Evolutionary conservation across 371 early-diverging fungal species (phyloP), one percentile per base, ranked within the genome.

Genomic region (Syncephalastrum racemosum): DNA sequence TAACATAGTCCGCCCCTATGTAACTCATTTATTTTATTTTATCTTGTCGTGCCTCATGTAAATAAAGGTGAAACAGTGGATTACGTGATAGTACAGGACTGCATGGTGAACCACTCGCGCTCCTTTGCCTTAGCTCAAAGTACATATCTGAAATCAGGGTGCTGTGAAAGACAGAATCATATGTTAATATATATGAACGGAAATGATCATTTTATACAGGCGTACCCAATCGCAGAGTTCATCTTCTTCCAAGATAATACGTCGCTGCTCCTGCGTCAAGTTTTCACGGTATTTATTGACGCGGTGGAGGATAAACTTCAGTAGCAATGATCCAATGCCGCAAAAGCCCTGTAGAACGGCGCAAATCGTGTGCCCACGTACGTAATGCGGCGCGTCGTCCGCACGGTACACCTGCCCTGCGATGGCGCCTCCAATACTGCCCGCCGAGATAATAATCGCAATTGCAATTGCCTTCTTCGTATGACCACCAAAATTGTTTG

Each of bases 231-330:
- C 36, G 12, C 36, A 31, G 10, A 31, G 10, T 10, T 31, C 36
- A 12, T 31, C 36, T 12, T 31, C 10, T 12, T 31, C 36, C 36
- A 31, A 31, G 36, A 54, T 25, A 10, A 42, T 19, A 14, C 42
- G 46, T 19, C 46, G 42, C 12, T 54, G 44, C 24, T 54, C 54
- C 15, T 54, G 42, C 2, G 54, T 31, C 54, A 54, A 45, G 15
- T 23, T 13, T 18, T 16, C 27, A 6, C 54, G 54, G 12, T 46
- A 27, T 15, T 54, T 54, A 22, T 54, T 54, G 50, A 40, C 54
- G 39, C 15, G 51, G n/a, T 50, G 57, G 48, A 19, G 40, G 15
- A 53, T 54, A 39, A 48, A 51, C 47, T 19, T 62, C 47, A 40
- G 53, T 31, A 45, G 16, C n/a, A 45, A 8, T n/a, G 36, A 27